Conservation (phyloP, 2,329 filamentous ascomycete genomes). For the Dactylellina drechsleri region DNA sequence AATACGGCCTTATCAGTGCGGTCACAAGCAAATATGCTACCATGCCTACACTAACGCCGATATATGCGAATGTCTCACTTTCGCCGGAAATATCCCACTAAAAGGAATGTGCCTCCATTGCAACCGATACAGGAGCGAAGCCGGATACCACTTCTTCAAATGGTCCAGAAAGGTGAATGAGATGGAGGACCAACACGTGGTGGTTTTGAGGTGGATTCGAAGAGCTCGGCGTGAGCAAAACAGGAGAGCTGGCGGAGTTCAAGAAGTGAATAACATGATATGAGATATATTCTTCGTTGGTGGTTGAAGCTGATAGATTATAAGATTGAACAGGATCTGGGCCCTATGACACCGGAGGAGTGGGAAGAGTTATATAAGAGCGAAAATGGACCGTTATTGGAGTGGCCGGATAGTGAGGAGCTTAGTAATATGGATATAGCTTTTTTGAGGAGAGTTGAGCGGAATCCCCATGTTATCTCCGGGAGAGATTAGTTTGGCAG, state of each 20-base stretch:
- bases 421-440: too few relatives aligned
- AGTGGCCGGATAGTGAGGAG: background rate
- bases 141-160: background rate
- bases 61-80: slow-evolving; percentile 7
- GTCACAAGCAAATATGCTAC: slow-evolving; percentile 16
- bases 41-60: background rate
- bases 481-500: too few relatives aligned
- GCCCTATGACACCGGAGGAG: background rate
- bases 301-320: too few relatives aligned
- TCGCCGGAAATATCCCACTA: background rate
- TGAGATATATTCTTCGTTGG: too few relatives aligned
- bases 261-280: too few relatives aligned
- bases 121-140: slow-evolving; percentile 1
- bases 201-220: background rate
- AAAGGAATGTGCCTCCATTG: background rate
- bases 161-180: slow-evolving; percentile 1
- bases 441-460: too few relatives aligned
- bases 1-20: too few relatives aligned
- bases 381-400: slow-evolving; percentile 8
- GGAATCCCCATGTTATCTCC: too few relatives aligned
- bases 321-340: background rate
- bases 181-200: slow-evolving; percentile 3
- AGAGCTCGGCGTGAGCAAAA: background rate
- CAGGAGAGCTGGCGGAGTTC: too few relatives aligned
- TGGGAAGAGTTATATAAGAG: slow-evolving; percentile 5